Evolutionary conservation across 1,139 yeast species (phyloP).

Genomic region (Kodamaea anthophila): DNA sequence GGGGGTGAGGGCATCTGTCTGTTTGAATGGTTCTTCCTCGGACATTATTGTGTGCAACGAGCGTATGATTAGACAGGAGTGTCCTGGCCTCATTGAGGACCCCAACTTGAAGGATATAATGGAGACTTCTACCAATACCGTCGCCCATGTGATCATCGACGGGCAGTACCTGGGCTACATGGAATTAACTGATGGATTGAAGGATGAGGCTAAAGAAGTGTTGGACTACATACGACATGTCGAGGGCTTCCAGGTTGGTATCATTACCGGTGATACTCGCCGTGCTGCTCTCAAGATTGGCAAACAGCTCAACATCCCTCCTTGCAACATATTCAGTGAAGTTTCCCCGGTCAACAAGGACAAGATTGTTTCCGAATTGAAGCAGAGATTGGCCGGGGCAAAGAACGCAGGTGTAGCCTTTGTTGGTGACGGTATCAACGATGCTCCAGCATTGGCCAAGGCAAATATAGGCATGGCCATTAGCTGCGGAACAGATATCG

Average conservation of each 20-base stretch:
- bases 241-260: slow-evolving; percentile 63
- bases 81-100: slow-evolving; percentile 12
- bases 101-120: slow-evolving; percentile 10
- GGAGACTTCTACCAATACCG: slow-evolving; percentile 21
- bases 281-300: slow-evolving; percentile 66
- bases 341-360: slow-evolving; percentile 77
- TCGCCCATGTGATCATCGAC: slow-evolving; percentile 46
- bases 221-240: slow-evolving; percentile 45
- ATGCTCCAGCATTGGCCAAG: slow-evolving; percentile 89
- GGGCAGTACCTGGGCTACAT: slow-evolving; percentile 56
- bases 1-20: slow-evolving; percentile 56
- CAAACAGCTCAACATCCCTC: slow-evolving; percentile 57
- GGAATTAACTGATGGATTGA: slow-evolving; percentile 64
- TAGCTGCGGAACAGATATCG: slow-evolving; percentile 90
- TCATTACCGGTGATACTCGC: slow-evolving; percentile 84
- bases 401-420: slow-evolving; percentile 55
- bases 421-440: slow-evolving; percentile 96
- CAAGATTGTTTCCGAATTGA: slow-evolving; percentile 55
- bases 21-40: slow-evolving; percentile 14
- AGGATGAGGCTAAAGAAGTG: slow-evolving; percentile 58
- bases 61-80: slow-evolving; percentile 33
- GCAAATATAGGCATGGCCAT: slow-evolving; percentile 90
- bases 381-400: slow-evolving; percentile 31
- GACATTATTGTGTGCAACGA: slow-evolving; percentile 53
- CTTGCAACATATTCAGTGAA: slow-evolving; percentile 64